Base-by-base conservation (phyloP, 169 alveolate genomes). In the Eimeria praecox region DNA sequence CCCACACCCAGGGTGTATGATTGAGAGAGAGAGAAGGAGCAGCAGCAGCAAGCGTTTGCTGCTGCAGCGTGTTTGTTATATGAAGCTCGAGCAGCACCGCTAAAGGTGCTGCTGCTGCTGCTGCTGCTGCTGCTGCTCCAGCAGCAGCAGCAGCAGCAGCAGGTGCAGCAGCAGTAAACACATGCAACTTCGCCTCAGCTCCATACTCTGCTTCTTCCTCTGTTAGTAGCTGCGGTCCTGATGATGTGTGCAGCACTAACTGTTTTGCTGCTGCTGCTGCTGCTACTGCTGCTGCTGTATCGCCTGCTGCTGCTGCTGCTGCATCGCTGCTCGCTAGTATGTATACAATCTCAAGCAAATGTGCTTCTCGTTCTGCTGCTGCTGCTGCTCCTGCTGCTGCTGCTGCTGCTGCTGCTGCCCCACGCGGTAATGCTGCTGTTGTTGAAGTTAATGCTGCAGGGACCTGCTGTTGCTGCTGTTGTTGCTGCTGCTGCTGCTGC, bases 121-220 rank as follows among this genome's bases (percentile, higher is more conserved):
- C 85, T n/a, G 52, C 54, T 73, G 85, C 96, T 49, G 95, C 62
- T 66, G 66, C 83, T 33, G 38, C 52, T 44, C 90, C 71, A 9
- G 88, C 52, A 24, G 42, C 88, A 24, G 49, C 33, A 42, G 18
- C 59, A 9, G 88, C 52, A 24, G 42, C 88, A 24, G 49, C 33
- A 42, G 18, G n/a, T 33, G 88, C 52, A 24, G 42, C 88, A 24
- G 49, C 33, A 42, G 18, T 33, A 59, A 94, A 95, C 82, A 95
- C 85, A 54, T 95, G 97, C 94, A 95, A 90, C 77, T 69, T 82
- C 22, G 78, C 97, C 85, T 95, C 96, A 80, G 96, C 97, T 16
- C 95, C 86, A 82, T 97, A 97, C 94, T 97, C 97, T 14, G 97
- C 97, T 83, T 96, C 97, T 69, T 90, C 92, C 90, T 96, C 97